A percentile compares a stretch with the other conserved stretches of the same genome.
These are phyloP conservation scores for Spatholobus suberectus DNA, from an alignment of 306 rosid species.

Conservation along the genomic window DNA sequence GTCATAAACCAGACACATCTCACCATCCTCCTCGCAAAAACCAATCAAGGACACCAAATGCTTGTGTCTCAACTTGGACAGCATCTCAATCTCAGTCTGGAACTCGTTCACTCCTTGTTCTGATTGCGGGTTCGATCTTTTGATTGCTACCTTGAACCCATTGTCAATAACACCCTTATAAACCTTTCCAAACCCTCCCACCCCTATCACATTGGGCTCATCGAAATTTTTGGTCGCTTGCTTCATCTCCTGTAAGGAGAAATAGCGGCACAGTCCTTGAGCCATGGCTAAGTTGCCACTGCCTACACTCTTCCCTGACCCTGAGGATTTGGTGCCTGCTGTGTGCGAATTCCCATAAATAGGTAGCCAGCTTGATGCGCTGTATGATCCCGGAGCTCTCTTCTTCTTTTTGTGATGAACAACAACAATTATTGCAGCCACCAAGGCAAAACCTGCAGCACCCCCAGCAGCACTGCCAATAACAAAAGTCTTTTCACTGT, in stretches of 20 bases:
- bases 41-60: conserved; percentile 66
- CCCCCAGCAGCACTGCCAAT: conserved; percentile 59
- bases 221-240: conserved; percentile 57
- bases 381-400: conserved; percentile 31
- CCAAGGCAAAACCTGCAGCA: conserved; percentile 51
- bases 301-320: conserved; percentile 50
- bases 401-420: conserved; percentile 36
- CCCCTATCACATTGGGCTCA: conserved; percentile 62
- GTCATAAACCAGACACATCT: conserved; percentile 67
- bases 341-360: conserved; percentile 43
- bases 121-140: conserved; percentile 58
- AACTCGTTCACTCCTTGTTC: conserved; percentile 64
- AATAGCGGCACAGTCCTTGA: conserved; percentile 58
- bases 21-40: conserved; percentile 56
- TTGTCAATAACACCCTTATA: conserved; percentile 58
- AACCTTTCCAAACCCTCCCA: conserved; percentile 69
- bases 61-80: conserved; percentile 61
- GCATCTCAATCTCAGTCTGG: conserved; percentile 65
- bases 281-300: conserved; percentile 50
- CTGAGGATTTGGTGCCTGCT: conserved; percentile 36
- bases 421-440: conserved; percentile 48
- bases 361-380: conserved; percentile 55
- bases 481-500: background rate
- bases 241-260: conserved; percentile 55
- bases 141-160: conserved; percentile 56